Percentiles rank a stretch among this genome's conserved stretches.
Conservation (phyloP, 2,329 filamentous ascomycete species). For the Graphilbum ipis-grandicollis region DNA sequence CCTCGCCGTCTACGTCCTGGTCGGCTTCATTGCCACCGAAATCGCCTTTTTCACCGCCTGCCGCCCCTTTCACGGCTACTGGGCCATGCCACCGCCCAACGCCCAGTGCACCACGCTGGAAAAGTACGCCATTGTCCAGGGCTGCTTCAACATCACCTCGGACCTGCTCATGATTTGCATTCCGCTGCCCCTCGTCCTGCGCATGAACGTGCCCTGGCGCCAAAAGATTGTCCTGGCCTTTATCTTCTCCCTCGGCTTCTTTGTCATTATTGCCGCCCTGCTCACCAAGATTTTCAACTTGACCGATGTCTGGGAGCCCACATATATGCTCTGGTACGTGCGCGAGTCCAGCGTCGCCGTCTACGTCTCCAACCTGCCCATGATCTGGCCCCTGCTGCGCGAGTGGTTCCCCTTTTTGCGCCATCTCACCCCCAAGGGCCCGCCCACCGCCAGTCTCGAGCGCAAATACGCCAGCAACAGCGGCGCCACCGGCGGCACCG, state of each 20-base stretch:
- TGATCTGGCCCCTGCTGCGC: conserved; percentile 39
- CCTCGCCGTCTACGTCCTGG: conserved; percentile 15
- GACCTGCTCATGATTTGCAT: conserved; percentile 27
- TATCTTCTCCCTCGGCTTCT: conserved; percentile 38
- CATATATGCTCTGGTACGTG: conserved; percentile 44
- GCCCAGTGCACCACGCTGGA: too few species aligned
- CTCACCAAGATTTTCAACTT: conserved; percentile 48
- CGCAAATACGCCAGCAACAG: too few species aligned
- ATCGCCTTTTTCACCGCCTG: conserved; percentile 20
- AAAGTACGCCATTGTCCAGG: conserved; percentile 26
- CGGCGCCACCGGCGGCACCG: too few species aligned
- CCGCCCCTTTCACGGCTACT: conserved; percentile 31
- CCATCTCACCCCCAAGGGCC: too few species aligned
- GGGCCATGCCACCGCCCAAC: conserved; percentile 24
- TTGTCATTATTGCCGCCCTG: conserved; percentile 35
- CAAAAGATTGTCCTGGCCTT: conserved; percentile 32
- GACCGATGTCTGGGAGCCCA: conserved; percentile 31
- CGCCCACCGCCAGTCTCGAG: too few species aligned
- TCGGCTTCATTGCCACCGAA: conserved; percentile 9
- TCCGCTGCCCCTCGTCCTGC: conserved; percentile 25
- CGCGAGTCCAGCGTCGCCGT: conserved; percentile 41
- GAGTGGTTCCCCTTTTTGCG: conserved; percentile 14
- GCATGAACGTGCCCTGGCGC: conserved; percentile 17
- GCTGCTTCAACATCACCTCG: conserved; percentile 28
- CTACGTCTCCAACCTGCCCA: conserved; percentile 42